Base-by-base conservation (phyloP, 2,329 filamentous ascomycete species). In the Didymella glomerata region DNA sequence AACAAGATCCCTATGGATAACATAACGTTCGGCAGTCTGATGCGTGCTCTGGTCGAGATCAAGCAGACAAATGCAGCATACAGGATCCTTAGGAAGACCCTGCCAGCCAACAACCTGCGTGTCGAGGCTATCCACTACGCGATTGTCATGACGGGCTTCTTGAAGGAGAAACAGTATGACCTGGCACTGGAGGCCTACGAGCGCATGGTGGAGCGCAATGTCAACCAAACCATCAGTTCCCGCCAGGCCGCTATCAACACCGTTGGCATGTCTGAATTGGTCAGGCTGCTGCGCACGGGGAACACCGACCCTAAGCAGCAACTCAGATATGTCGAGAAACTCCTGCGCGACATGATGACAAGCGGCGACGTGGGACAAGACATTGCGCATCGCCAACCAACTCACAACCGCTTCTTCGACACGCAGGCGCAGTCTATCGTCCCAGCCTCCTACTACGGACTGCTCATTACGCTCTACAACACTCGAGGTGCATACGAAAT, bases 21-120 rank as follows among this genome's bases (percentile, higher is more conserved):
- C 3, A 81, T 83, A 72, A 88, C 88, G 1, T 89, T 88, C 69
- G 82, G 81, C 45, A 84, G 86, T 48, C 73, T 90, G 40, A 88
- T 90, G 81, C 82, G 85, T 53, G 80, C 81, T 27, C 74, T 90
- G 48, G 78, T 81, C 9, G 76, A 84, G 56, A 74, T 82, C 46
- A 79, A 81, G 49, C 82, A 84, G 62, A 83, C 86, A 7, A 78
- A 83, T 61, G 80, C 82, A 47, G 88, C 88, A 3, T 82, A 80
- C 57, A 81, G 81, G 46, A 82, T 90, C 34, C 51, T 82, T 54
- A 82, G 65, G 64, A 77, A 73, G 61, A 84, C 79, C 68, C 86
- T 84, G 80, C 83, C 73, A 62, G 73, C 76, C 63, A 80, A 79
- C 61, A 79, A 74, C 69, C 77, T 82, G 59, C 70, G 67, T 48